Evolutionary conservation across 73 alveolate species (phyloP).

Genomic region (Urostyla sp.): DNA sequence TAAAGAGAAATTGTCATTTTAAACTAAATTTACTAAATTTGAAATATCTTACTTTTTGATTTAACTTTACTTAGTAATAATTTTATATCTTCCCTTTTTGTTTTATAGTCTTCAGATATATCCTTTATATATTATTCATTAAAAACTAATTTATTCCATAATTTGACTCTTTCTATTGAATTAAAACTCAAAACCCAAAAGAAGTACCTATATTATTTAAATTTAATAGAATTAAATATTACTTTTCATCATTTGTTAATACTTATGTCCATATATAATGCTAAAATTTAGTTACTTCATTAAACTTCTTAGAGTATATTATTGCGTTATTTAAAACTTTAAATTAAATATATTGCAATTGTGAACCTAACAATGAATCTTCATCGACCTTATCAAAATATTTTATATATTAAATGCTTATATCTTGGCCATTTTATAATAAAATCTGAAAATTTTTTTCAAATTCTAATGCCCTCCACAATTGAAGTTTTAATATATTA

Average conservation of each 20-base stretch:
- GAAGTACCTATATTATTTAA: slow-evolving; percentile 25
- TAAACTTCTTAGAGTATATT: slow-evolving; percentile 22
- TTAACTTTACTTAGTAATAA: background rate
- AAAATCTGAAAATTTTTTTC: slow-evolving; percentile 23
- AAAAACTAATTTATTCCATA: slow-evolving; percentile 50
- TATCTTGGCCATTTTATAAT: background rate
- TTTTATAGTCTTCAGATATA: slow-evolving; percentile 2
- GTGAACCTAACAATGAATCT: background rate
- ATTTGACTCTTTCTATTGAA: slow-evolving; percentile 24
- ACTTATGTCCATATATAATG: slow-evolving; percentile 45
- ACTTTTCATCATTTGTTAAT: slow-evolving; percentile 30
- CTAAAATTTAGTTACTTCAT: slow-evolving; percentile 37
- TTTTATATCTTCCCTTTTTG: slow-evolving; percentile 31
- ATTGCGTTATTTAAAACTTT: slow-evolving; percentile 14
- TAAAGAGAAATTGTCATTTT: background rate
- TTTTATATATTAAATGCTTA: slow-evolving; percentile 25
- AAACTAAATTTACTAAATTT: background rate
- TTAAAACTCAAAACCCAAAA: slow-evolving; percentile 33
- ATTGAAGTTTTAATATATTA: background rate
- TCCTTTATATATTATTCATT: slow-evolving; percentile 34
- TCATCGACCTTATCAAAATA: slow-evolving; percentile 3
- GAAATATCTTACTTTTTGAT: slow-evolving; percentile 6
- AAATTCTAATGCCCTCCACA: slow-evolving; percentile 50
- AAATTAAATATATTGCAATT: background rate
- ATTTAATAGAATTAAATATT: background rate